phyloP scores from a whole-genome alignment of 768 basidiomycete species.

The Tephrocybe sp. region DNA sequence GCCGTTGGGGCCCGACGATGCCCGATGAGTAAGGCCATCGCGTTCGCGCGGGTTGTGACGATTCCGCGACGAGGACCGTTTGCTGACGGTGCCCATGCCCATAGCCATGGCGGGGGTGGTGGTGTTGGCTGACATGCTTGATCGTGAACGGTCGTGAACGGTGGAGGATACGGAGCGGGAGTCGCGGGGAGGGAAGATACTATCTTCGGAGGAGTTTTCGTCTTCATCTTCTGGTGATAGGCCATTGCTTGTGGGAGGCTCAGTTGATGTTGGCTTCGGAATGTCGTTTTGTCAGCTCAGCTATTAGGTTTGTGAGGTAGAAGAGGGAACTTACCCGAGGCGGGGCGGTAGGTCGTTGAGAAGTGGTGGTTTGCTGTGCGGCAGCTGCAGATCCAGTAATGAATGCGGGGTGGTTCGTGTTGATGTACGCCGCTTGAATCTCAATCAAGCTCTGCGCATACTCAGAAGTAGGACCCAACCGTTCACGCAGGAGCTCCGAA shows the following conservation, averaged over 20 bases:
- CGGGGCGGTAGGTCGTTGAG: constrained; percentile 40
- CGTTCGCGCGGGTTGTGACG: constrained; percentile 20
- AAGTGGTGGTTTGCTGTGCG: constrained; percentile 43
- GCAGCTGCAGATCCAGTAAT: constrained; percentile 73
- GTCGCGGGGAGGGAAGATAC: constrained; percentile 48
- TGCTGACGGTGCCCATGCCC: constrained; percentile 22
- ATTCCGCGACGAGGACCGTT: constrained; percentile 34
- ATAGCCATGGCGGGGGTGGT: constrained; percentile 25
- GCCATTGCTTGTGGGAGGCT: constrained; percentile 54
- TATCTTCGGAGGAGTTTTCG: constrained; percentile 60
- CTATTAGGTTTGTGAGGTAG: constrained; percentile 3
- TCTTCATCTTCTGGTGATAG: constrained; percentile 52
- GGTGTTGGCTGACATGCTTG: constrained; percentile 33
- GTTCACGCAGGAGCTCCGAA: constrained; percentile 93
- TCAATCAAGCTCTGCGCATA: constrained; percentile 94
- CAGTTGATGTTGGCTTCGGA: constrained; percentile 59
- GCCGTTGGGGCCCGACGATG: constrained; percentile 38
- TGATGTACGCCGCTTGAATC: constrained; percentile 99
- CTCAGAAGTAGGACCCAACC: constrained; percentile 94
- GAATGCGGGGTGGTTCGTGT: constrained; percentile 97
- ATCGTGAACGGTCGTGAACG: constrained; percentile 69
- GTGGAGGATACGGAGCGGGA: constrained; percentile 76
- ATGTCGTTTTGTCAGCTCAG: constrained; percentile 14
- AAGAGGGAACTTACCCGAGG: constrained; percentile 48
- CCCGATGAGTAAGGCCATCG: constrained; percentile 24